Conservation (phyloP, 1,139 yeast genomes). For the Pneumocystis oryctolagi region DNA sequence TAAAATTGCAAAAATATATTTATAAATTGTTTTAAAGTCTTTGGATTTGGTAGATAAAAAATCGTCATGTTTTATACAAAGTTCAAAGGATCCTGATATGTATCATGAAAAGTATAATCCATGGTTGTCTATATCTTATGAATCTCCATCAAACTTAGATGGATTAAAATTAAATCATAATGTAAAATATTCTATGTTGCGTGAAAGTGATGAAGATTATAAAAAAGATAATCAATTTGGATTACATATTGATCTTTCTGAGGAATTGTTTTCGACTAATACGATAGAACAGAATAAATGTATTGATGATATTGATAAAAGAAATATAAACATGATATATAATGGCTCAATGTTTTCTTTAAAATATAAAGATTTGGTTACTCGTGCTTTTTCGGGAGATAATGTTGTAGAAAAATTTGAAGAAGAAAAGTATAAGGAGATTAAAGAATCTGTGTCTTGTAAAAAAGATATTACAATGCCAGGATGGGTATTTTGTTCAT, state of each 20-base stretch:
- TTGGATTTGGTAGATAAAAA: background rate
- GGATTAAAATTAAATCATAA: background rate
- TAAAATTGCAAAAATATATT: background rate
- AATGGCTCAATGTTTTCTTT: constrained; percentile 19
- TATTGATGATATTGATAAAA: constrained; percentile 13
- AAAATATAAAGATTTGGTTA: constrained; percentile 66
- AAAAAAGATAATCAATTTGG: constrained; percentile 32
- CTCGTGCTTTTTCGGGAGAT: constrained; percentile 94
- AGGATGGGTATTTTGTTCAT: constrained; percentile 72
- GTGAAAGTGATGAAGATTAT: constrained; percentile 14
- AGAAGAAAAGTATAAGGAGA: constrained; percentile 53
- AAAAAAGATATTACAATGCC: constrained; percentile 76
- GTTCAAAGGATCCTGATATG: background rate
- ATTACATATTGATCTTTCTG: constrained; percentile 7
- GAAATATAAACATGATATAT: constrained; percentile 2
- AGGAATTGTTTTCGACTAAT: background rate
- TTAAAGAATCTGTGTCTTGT: constrained; percentile 71
- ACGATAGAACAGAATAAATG: constrained; percentile 17
- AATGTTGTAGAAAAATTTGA: constrained; percentile 67
- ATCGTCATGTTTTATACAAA: background rate
- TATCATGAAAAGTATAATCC: background rate
- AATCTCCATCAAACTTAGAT: background rate
- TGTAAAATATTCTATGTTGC: background rate
- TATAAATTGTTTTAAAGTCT: background rate
- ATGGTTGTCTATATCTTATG: background rate